Evolutionary conservation across 495 filamentous ascomycete genomes (phyloP).

Genomic region (Clavariopsis aquatica): DNA sequence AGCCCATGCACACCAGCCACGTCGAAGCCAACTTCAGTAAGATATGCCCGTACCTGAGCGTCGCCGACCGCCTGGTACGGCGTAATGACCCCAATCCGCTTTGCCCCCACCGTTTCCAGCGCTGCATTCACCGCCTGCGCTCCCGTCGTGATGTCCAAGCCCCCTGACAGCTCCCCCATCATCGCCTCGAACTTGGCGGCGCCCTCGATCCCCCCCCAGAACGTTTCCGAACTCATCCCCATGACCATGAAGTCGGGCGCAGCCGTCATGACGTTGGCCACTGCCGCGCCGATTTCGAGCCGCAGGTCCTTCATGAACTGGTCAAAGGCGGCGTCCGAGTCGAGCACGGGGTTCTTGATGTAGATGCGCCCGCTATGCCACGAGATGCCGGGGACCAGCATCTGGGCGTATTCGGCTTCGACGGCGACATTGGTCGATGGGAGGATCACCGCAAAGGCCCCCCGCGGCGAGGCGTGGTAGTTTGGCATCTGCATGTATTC

Average conservation of each 20-base stretch:
- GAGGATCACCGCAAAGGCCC: conserved; percentile 18
- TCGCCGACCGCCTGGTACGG: conserved; percentile 29
- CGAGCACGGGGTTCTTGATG: conserved; percentile 17
- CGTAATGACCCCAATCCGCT: conserved; percentile 23
- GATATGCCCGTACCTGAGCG: conserved; percentile 15
- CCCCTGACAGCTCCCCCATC: conserved; percentile 27
- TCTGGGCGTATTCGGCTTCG: conserved; percentile 23
- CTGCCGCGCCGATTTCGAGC: conserved; percentile 10
- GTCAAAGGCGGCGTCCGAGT: conserved; percentile 22
- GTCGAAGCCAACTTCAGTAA: conserved; percentile 15
- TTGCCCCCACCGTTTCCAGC: conserved; percentile 20
- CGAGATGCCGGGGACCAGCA: conserved; percentile 22
- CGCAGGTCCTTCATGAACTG: conserved; percentile 18
- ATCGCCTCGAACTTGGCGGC: conserved; percentile 17
- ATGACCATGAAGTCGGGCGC: conserved; percentile 27
- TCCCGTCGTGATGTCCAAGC: conserved; percentile 21
- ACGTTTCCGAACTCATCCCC: conserved; percentile 25
- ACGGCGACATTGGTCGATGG: conserved; percentile 21
- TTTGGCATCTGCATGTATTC: conserved; percentile 5
- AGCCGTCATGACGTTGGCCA: conserved; percentile 17
- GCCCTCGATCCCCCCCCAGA: conserved; percentile 24
- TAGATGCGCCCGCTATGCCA: conserved; percentile 19
- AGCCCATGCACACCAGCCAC: conserved; percentile 13
- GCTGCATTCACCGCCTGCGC: conserved; percentile 23
- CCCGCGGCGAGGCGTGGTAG: conserved; percentile 21